These are phyloP conservation scores for Magnusiomyces fungicola DNA, from an alignment of 1,139 yeast species.

Conservation along the genomic window DNA sequence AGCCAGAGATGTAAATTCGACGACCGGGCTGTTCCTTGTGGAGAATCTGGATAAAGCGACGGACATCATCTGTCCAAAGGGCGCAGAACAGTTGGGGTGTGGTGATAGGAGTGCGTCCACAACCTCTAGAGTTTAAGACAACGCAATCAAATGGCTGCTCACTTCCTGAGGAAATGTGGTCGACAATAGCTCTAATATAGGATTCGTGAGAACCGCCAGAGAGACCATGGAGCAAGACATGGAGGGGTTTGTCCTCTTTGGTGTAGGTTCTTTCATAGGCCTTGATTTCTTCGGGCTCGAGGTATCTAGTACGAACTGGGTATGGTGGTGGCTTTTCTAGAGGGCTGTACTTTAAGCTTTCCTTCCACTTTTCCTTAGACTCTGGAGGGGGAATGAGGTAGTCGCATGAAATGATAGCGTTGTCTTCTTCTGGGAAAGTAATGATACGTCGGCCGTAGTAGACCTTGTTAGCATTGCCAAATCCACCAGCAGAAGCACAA, in stretches of 20 bases:
- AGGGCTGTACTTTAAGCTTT: constrained; percentile 46
- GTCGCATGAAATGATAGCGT: constrained; percentile 68
- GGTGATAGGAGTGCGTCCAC: constrained; percentile 73
- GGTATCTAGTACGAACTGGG: constrained; percentile 72
- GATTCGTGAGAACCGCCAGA: constrained; percentile 93
- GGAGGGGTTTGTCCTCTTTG: constrained; percentile 47
- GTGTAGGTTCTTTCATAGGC: constrained; percentile 4
- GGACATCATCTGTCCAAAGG: constrained; percentile 63
- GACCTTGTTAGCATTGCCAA: constrained; percentile 46
- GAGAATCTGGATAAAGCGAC: constrained; percentile 49
- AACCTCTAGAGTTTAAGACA: constrained; percentile 78
- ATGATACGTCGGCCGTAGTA: constrained; percentile 74
- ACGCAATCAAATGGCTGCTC: constrained; percentile 49
- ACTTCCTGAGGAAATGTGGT: constrained; percentile 17
- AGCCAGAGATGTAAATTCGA: constrained; percentile 70
- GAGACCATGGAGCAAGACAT: constrained; percentile 72
- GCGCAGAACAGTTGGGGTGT: constrained; percentile 73
- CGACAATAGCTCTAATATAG: constrained; percentile 54
- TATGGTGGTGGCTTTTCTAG: constrained; percentile 66
- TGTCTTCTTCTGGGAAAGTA: constrained; percentile 40
- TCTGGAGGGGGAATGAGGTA: constrained; percentile 54
- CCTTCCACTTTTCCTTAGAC: constrained; percentile 42
- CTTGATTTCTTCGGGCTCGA: constrained; percentile 45
- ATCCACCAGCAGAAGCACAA: constrained; percentile 52
- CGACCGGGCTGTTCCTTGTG: constrained; percentile 49